Evolutionary conservation across 139 green algal species (phyloP).

Genomic region (Picochlorum sp.): DNA sequence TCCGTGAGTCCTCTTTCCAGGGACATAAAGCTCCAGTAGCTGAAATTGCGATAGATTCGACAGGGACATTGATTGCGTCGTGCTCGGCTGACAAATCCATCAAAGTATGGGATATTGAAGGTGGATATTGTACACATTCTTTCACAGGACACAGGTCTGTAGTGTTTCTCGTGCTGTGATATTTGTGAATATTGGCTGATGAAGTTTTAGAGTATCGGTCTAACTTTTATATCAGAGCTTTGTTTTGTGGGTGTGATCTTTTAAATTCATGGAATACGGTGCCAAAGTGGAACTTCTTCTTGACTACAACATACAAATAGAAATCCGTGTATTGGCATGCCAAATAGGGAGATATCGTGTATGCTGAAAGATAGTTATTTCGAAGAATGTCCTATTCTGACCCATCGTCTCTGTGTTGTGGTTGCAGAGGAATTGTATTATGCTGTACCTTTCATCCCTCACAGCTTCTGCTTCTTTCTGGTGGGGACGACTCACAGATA

Average conservation of each 20-base stretch:
- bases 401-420: background rate
- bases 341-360: background rate
- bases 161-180: background rate
- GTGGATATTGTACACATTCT: constrained; percentile 80
- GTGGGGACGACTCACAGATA: constrained; percentile 58
- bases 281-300: too few relatives aligned
- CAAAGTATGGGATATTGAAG: constrained; percentile 63
- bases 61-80: constrained; percentile 66
- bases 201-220: too few relatives aligned
- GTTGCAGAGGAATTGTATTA: constrained; percentile 49
- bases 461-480: constrained; percentile 64
- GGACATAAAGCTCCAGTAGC: constrained; percentile 64
- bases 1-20: constrained; percentile 12
- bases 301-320: too few relatives aligned
- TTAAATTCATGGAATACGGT: too few relatives aligned
- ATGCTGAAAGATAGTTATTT: background rate
- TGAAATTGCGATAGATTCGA: constrained; percentile 64
- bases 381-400: background rate
- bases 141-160: constrained; percentile 68
- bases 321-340: background rate
- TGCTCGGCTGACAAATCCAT: constrained; percentile 57
- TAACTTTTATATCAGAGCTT: too few relatives aligned
- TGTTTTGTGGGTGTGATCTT: too few relatives aligned
- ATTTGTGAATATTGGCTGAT: background rate
- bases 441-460: constrained; percentile 76